Evolutionary conservation across 306 rosid genomes (phyloP), one percentile per base, ranked within the genome.

Genomic region (Sesbania bispinosa): DNA sequence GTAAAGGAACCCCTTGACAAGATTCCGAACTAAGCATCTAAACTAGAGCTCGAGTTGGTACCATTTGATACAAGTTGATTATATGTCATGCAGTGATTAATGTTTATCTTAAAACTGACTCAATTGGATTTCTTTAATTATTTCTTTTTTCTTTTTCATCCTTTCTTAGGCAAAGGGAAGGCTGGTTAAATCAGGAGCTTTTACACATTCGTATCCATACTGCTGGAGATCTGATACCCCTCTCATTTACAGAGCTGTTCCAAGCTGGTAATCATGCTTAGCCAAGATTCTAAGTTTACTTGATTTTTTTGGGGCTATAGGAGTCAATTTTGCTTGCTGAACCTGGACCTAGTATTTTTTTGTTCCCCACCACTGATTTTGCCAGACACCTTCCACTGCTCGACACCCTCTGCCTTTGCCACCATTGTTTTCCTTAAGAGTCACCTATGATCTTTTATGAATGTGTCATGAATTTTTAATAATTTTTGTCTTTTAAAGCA

Each of bases 191-290:
- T 70, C 77, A 45, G 99, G 97, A 64, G 85, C 88, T 43, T 71
- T 81, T 50, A 87, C 90, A 11, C 99, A 94, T 86, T 87, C 99
- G 47, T 94, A 94, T 71, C 99, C 99, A 18, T 91, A 80, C 75
- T 94, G 99, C 80, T 77, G 85, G 84, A 94, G 99, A 89, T 89
- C 99, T 15, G 86, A 88, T 36, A 87, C 99, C 43, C 99, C 99
- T 51, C 90, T 94, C 18, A 94, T 94, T 71, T 91, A 94, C 80
- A 85, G 97, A 82, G 97, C 99, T 73, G 93, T 94, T 72, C 99
- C 96, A 39, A 94, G 96, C 84, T 94, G 97, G 98, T 92, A 83
- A 80, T 83, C 72, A n/a, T 59, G 54, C 67, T 50, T 70, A 45
- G 14, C 69, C 63, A 20, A 7, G 19, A 52, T 27, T 64, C 26